Evolutionary conservation across 306 rosid species (phyloP), one percentile per base, ranked within the genome.

Genomic region (Astragalus membranaceus): DNA sequence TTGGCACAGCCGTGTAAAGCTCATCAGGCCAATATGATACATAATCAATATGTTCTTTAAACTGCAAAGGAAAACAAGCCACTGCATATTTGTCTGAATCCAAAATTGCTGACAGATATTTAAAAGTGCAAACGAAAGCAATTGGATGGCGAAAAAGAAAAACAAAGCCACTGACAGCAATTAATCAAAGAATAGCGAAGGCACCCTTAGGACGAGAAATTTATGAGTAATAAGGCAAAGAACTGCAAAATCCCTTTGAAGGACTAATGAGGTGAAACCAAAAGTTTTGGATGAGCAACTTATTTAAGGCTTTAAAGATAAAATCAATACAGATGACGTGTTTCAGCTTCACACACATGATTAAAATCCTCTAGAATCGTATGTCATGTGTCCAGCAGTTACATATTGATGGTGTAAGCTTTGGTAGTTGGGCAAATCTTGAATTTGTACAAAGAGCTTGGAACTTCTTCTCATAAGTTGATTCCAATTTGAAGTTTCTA

Each of bases 1-100:
- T 84, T 70, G 99, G 99, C 73, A 91, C 97, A 66, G 97, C 95
- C 20, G 99, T 83, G 81, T 87, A 94, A 77, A 94, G 97, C 86
- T 94, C 96, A 33, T 97, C 92, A 26, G 97, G 95, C 99, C 99
- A 94, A 71, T 94, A 94, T 10, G 74, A 79, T 81, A 91, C 44
- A 75, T 79, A 79, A 61, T 74, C 69, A 64, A 84, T 79, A 64
- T 62, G 86, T 80, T 42, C 77, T 53, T 66, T 84, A 44, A 52
- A 67, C 98, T 94, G 95, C 81, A 84, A 84, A 62, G 75, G 51
- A 79, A 80, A 83, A 80, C 32, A 73, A 55, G 36, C 26, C 57
- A 80, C 57, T 57, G 69, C 26, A 69, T 71, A 72, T 70, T 69
- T 67, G 52, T 73, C 74, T 36, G 59, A 77, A 69, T 66, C 63